Conservation (phyloP, 2,329 filamentous ascomycete genomes). For the Nemania bipapillata region DNA sequence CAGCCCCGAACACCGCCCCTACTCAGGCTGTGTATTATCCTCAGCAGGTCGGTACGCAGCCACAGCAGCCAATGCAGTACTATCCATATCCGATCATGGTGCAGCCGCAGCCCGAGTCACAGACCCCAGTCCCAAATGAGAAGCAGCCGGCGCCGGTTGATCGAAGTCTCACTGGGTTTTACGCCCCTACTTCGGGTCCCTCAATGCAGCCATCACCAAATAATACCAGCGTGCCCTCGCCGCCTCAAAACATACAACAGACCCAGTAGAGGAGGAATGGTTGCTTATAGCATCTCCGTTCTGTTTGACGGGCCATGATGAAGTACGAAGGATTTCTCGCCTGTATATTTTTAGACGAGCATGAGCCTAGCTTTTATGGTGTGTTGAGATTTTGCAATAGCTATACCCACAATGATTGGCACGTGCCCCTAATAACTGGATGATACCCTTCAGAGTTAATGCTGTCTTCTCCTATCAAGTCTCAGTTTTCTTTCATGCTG, state of each 20-base stretch:
- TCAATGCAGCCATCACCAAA: not conserved
- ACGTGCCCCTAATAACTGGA: conserved; percentile 26
- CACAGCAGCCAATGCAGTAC: conserved; percentile 35
- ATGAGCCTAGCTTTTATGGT: conserved; percentile 5
- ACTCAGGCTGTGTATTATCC: conserved; percentile 40
- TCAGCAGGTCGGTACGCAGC: conserved; percentile 30
- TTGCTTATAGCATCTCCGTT: not conserved
- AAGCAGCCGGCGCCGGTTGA: conserved; percentile 53
- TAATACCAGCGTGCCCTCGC: not conserved
- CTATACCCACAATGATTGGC: conserved; percentile 24
- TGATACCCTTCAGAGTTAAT: conserved; percentile 26
- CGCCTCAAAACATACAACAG: not conserved
- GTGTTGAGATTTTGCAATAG: conserved; percentile 5
- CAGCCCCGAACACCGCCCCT: not conserved
- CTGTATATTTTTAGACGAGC: conserved; percentile 1
- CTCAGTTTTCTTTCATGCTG: conserved; percentile 39
- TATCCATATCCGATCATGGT: conserved; percentile 42
- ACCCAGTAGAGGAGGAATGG: not conserved
- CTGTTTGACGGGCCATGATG: not conserved
- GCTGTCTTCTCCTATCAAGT: conserved; percentile 31
- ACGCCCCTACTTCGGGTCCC: conserved; percentile 38
- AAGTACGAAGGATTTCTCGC: not conserved
- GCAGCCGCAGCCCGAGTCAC: conserved; percentile 34
- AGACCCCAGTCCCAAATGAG: conserved; percentile 15
- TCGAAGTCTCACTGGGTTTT: conserved; percentile 45